A percentile compares a stretch with the other conserved stretches of the same genome.
These are phyloP conservation scores for Myriosclerotinia duriaeana DNA, from an alignment of 2,329 filamentous ascomycete species.

Conservation along the genomic window DNA sequence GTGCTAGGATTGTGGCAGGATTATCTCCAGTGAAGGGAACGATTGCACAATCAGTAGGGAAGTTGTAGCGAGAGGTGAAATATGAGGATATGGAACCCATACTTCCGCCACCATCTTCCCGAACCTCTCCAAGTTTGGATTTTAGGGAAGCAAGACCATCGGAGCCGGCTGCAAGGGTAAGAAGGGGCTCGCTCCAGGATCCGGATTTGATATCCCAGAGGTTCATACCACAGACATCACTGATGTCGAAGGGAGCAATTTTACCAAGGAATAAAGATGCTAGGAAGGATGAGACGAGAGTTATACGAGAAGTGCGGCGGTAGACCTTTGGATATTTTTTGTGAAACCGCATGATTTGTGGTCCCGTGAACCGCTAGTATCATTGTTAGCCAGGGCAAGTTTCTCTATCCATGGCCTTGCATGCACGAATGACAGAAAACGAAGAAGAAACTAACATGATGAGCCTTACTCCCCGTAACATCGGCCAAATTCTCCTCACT, in stretches of 20 bases:
- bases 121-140: constrained; percentile 76
- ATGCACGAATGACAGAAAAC: background rate
- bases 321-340: constrained; percentile 80
- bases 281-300: constrained; percentile 91
- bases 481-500: constrained; percentile 67
- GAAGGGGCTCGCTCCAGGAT: constrained; percentile 70
- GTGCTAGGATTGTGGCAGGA: constrained; percentile 86
- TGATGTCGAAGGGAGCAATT: constrained; percentile 87
- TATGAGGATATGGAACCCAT: constrained; percentile 76
- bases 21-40: constrained; percentile 94
- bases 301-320: constrained; percentile 76
- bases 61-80: constrained; percentile 76
- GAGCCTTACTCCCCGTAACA: constrained; percentile 85
- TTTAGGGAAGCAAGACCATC: constrained; percentile 65
- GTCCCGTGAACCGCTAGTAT: constrained; percentile 84
- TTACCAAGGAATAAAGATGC: constrained; percentile 84
- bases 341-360: constrained; percentile 88
- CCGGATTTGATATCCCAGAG: constrained; percentile 83
- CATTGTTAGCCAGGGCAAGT: constrained; percentile 25
- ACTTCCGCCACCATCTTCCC: constrained; percentile 74
- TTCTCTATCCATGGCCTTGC: background rate
- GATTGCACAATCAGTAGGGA: constrained; percentile 71
- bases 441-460: constrained; percentile 67
- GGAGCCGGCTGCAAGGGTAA: constrained; percentile 66
- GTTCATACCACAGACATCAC: constrained; percentile 95